These are phyloP conservation scores for Camelina sativa DNA, from an alignment of 345 rosid species.

Conservation along the genomic window DNA sequence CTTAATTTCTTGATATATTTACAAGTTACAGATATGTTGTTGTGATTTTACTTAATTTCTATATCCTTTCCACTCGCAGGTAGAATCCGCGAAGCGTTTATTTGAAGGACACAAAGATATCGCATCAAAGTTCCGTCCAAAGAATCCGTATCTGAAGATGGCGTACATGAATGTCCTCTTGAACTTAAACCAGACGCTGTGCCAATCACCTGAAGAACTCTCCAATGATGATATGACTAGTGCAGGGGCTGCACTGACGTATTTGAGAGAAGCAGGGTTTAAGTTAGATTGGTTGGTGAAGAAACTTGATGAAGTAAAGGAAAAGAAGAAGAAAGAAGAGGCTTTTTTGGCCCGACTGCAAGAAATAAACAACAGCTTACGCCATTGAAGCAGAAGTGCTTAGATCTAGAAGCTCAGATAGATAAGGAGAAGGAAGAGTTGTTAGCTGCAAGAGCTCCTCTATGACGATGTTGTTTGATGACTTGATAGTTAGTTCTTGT, in stretches of 20 bases:
- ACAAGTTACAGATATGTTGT: too few species aligned
- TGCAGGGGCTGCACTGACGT: neutral
- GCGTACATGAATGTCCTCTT: neutral
- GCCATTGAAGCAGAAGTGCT: too few species aligned
- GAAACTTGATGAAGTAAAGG: neutral
- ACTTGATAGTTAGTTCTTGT: too few species aligned
- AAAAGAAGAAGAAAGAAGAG: neutral
- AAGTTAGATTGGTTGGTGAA: conserved; percentile 26
- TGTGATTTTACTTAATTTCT: too few species aligned
- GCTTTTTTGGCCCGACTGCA: neutral
- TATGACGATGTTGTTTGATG: too few species aligned
- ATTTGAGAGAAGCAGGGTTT: conserved; percentile 4
- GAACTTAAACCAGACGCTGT: neutral
- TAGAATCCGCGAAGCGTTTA: neutral
- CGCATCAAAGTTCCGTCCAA: neutral
- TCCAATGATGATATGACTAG: neutral
- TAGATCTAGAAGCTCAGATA: too few species aligned
- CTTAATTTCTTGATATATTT: too few species aligned
- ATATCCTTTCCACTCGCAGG: neutral
- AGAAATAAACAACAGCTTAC: neutral
- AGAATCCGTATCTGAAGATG: neutral
- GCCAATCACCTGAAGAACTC: neutral
- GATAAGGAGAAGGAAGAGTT: too few species aligned
- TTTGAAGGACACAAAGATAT: conserved; percentile 7
- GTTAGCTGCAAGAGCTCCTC: too few species aligned